Evolutionary conservation across 129 eudicot genomes (phyloP).

Genomic region (Ambrosia trifida): DNA sequence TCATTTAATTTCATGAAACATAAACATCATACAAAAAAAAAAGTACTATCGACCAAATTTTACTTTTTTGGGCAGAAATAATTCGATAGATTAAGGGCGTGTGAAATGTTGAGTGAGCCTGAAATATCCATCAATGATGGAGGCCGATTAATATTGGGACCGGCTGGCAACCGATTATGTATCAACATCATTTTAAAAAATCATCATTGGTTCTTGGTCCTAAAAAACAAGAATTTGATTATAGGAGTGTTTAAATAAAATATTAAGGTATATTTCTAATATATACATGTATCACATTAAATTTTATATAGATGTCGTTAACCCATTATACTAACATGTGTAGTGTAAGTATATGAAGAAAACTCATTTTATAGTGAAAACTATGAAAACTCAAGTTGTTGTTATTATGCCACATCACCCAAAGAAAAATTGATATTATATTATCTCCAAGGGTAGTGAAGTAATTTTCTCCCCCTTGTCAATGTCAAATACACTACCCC

Average conservation of each 20-base stretch:
- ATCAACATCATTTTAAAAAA: background rate
- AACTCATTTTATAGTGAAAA: too few species aligned
- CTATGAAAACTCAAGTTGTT: too few species aligned
- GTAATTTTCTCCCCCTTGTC: too few species aligned
- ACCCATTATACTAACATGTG: background rate
- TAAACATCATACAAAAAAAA: background rate
- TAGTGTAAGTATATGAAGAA: too few species aligned
- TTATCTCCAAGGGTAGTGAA: too few species aligned
- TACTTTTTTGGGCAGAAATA: conserved; percentile 8
- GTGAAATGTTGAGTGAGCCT: conserved; percentile 15
- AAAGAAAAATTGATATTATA: too few species aligned
- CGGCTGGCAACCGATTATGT: conserved; percentile 16
- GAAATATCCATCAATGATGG: background rate
- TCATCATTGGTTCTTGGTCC: background rate
- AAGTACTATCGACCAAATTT: background rate
- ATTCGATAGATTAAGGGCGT: conserved; percentile 1
- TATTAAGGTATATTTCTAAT: background rate
- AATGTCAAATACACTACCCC: too few species aligned
- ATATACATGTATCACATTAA: background rate
- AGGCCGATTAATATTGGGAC: background rate
- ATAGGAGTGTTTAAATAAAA: background rate
- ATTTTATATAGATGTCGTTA: background rate
- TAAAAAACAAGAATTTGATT: background rate
- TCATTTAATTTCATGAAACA: too few species aligned
- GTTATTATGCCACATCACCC: too few species aligned